These are phyloP conservation scores for Daldinia bambusicola DNA, from an alignment of 495 filamentous ascomycete species.

Conservation along the genomic window DNA sequence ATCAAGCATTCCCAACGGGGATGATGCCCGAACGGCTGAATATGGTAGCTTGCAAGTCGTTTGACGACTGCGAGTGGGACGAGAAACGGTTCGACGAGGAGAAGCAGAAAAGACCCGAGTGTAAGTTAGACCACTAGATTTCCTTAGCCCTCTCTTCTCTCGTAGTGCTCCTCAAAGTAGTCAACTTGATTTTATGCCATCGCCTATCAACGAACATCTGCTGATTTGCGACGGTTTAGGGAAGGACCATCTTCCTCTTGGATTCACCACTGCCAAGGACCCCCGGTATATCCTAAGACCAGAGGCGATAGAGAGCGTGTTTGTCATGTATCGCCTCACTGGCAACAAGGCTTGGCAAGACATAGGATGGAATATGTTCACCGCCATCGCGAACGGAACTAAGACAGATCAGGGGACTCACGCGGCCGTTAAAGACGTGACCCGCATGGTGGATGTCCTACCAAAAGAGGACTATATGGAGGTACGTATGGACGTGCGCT, in stretches of 20 bases:
- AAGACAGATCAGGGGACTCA: constrained; percentile 67
- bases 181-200: background rate
- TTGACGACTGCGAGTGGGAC: constrained; percentile 76
- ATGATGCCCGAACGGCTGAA: constrained; percentile 85
- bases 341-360: constrained; percentile 71
- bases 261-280: constrained; percentile 54
- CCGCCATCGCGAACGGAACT: constrained; percentile 68
- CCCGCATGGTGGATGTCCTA: constrained; percentile 34
- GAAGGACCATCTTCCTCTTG: constrained; percentile 47
- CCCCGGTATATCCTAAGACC: constrained; percentile 62
- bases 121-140: constrained; percentile 24
- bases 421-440: constrained; percentile 71
- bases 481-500: constrained; percentile 30
- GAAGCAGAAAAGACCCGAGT: constrained; percentile 40
- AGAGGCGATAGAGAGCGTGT: constrained; percentile 75
- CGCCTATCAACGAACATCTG: background rate
- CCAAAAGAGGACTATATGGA: constrained; percentile 60
- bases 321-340: constrained; percentile 76
- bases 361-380: constrained; percentile 80
- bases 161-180: background rate
- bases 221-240: constrained; percentile 21
- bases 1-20: constrained; percentile 77
- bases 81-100: constrained; percentile 63
- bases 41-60: constrained; percentile 70
- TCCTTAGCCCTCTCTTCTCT: background rate